phyloP scores from a whole-genome alignment of 768 basidiomycete species.

The Tricholoma furcatifolium region DNA sequence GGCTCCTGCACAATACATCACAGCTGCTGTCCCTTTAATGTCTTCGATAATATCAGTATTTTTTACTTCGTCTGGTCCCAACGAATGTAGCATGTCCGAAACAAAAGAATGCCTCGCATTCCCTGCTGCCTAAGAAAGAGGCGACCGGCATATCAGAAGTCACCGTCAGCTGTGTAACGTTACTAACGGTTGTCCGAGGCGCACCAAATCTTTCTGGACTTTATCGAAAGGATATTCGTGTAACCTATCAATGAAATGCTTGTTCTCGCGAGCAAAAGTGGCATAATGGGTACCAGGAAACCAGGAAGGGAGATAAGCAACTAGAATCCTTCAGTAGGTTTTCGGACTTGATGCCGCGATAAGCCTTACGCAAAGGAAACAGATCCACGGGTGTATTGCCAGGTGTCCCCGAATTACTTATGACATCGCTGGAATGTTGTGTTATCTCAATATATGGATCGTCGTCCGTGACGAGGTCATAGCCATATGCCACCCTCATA shows the following conservation, averaged over 20 bases:
- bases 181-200: not conserved
- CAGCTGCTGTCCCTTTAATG: constrained; percentile 13
- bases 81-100: constrained; percentile 12
- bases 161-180: not conserved
- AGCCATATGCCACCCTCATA: constrained; percentile 30
- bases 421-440: constrained; percentile 25
- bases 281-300: constrained; percentile 28
- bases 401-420: constrained; percentile 22
- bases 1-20: constrained; percentile 11
- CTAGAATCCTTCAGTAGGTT: constrained; percentile 14
- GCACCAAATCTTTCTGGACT: constrained; percentile 32
- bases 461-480: constrained; percentile 26
- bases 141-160: too few species aligned
- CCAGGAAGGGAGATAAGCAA: constrained; percentile 32
- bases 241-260: constrained; percentile 16
- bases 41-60: constrained; percentile 3
- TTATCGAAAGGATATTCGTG: constrained; percentile 29
- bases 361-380: constrained; percentile 24
- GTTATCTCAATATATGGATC: constrained; percentile 38
- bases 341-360: not conserved
- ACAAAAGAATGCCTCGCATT: constrained; percentile 23
- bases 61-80: constrained; percentile 7
- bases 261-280: constrained; percentile 14
- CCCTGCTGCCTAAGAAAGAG: constrained; percentile 21
- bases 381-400: constrained; percentile 11